phyloP scores from a whole-genome alignment of 192 early-diverging fungal species.

The Coemansia aciculifera region DNA sequence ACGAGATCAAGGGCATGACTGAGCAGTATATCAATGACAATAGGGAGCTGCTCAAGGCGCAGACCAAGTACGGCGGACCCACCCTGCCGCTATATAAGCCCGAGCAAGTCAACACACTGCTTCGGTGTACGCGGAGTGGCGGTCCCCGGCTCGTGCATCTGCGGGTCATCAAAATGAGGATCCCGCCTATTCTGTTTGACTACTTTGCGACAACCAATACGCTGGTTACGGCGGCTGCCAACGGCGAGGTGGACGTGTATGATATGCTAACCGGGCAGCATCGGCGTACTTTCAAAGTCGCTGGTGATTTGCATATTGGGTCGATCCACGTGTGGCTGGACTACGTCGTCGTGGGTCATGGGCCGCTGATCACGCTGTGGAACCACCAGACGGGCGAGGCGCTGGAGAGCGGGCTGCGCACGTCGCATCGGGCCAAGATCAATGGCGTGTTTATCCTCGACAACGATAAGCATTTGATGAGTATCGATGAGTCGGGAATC shows the following conservation, averaged over 20 bases:
- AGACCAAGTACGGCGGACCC: conserved; percentile 35
- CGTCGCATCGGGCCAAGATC: conserved; percentile 35
- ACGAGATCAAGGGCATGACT: conserved; percentile 25
- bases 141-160: conserved; percentile 3
- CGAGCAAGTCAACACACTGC: conserved; percentile 19
- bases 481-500: conserved; percentile 40
- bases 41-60: conserved; percentile 22
- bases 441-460: conserved; percentile 51
- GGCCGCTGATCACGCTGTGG: conserved; percentile 37
- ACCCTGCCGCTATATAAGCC: conserved; percentile 24
- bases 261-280: conserved; percentile 29
- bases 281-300: conserved; percentile 16
- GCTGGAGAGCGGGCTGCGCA: conserved; percentile 28
- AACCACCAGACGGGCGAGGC: conserved; percentile 47
- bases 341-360: conserved; percentile 43
- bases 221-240: conserved; percentile 21
- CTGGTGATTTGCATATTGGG: conserved; percentile 15
- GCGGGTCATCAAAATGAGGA: conserved; percentile 16
- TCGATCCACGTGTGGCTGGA: conserved; percentile 48
- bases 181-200: conserved; percentile 36
- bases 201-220: conserved; percentile 29
- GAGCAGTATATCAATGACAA: conserved; percentile 28
- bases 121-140: conserved; percentile 26
- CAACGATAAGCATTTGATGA: conserved; percentile 46
- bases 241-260: conserved; percentile 39